Percentiles rank a stretch among this genome's conserved stretches.
Conservation (phyloP, 306 rosid species). For the Rubus parviflorus region DNA sequence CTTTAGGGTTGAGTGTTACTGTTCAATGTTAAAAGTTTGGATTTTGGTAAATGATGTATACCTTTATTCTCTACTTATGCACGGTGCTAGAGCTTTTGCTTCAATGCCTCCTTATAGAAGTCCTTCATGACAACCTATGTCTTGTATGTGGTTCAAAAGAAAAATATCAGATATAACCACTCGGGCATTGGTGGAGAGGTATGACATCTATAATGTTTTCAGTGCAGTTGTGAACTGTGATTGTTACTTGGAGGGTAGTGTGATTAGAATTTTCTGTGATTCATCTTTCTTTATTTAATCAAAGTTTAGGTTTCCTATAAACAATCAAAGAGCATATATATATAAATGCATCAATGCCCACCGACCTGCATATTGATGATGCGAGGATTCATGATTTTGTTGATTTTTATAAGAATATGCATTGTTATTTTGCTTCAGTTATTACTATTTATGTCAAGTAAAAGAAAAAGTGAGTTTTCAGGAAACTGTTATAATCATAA, state of each 20-base stretch:
- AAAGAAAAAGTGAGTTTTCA: constrained; percentile 10
- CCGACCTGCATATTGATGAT: background rate
- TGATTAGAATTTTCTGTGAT: background rate
- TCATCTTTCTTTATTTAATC: background rate
- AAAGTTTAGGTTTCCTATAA: background rate
- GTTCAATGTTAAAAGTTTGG: background rate
- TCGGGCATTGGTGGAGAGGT: background rate
- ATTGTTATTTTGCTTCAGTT: background rate
- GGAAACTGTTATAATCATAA: constrained; percentile 12
- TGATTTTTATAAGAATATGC: background rate
- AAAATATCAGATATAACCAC: background rate
- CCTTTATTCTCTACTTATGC: background rate
- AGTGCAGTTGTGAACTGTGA: background rate
- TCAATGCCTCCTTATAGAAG: background rate
- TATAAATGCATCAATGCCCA: background rate
- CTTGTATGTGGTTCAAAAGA: background rate
- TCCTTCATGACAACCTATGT: background rate
- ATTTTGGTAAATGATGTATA: background rate
- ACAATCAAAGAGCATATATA: too few relatives aligned
- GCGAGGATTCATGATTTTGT: background rate
- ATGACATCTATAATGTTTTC: background rate
- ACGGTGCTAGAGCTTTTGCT: background rate
- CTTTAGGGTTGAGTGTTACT: background rate
- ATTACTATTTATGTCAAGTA: background rate
- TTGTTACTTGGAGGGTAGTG: background rate